phyloP scores from a whole-genome alignment of 352 stramenopile genomes.

The Phytophthora rubi region DNA sequence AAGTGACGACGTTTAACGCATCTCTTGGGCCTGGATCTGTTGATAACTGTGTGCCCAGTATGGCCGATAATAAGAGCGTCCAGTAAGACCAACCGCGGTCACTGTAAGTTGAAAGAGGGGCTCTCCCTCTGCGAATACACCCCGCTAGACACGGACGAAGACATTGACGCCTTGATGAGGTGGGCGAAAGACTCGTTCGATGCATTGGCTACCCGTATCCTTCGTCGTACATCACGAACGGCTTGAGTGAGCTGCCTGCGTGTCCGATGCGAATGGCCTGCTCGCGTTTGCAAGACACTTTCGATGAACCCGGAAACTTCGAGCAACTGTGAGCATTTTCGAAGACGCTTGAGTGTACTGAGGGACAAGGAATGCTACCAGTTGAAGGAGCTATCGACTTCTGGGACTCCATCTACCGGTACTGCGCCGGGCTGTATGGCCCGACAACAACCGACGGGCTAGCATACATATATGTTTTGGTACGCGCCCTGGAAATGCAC shows the following conservation, averaged over 20 bases:
- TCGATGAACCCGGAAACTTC: slow-evolving; percentile 23
- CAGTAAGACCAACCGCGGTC: slow-evolving; percentile 34
- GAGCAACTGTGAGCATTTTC: slow-evolving; percentile 40
- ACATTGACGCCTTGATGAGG: slow-evolving; percentile 42
- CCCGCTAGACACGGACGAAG: slow-evolving; percentile 25
- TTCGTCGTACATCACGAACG: slow-evolving; percentile 86
- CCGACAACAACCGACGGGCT: slow-evolving; percentile 47
- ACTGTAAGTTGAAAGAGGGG: slow-evolving; percentile 26
- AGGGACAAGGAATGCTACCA: slow-evolving; percentile 37
- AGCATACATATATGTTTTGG: slow-evolving; percentile 69
- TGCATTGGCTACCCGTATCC: slow-evolving; percentile 89
- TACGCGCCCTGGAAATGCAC: slow-evolving; percentile 39
- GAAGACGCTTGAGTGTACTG: slow-evolving; percentile 41
- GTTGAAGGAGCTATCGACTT: slow-evolving; percentile 33
- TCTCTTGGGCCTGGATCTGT: slow-evolving; percentile 48
- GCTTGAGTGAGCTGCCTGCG: slow-evolving; percentile 60
- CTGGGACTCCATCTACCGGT: slow-evolving; percentile 47
- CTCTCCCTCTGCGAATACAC: slow-evolving; percentile 41
- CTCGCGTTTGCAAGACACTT: slow-evolving; percentile 35
- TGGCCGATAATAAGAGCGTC: slow-evolving; percentile 42
- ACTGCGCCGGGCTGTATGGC: slow-evolving; percentile 57
- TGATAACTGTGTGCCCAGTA: slow-evolving; percentile 52
- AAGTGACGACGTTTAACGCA: slow-evolving; percentile 52
- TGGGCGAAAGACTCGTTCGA: slow-evolving; percentile 64
- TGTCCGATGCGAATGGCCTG: slow-evolving; percentile 85